phyloP scores from a whole-genome alignment of 495 filamentous ascomycete species.

The Daldinia childiae region DNA sequence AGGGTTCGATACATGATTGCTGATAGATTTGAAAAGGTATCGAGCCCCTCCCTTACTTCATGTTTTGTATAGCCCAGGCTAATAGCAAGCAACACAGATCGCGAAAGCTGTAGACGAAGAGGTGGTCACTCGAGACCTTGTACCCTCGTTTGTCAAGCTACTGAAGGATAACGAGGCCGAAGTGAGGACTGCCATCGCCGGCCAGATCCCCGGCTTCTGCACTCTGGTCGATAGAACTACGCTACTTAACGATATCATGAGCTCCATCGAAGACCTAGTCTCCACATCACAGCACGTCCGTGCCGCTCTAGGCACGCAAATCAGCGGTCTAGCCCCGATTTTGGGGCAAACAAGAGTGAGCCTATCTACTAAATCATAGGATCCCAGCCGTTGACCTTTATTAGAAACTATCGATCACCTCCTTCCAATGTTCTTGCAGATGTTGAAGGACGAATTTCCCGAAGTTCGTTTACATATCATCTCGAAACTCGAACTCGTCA shows the following conservation, averaged over 20 bases:
- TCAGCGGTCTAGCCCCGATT: slow-evolving; percentile 95
- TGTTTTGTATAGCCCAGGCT: slow-evolving; percentile 18
- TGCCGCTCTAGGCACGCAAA: slow-evolving; percentile 93
- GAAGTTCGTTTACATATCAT: slow-evolving; percentile 98
- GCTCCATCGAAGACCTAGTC: slow-evolving; percentile 92
- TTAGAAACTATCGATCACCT: slow-evolving; percentile 91
- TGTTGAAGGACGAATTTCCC: slow-evolving; percentile 99
- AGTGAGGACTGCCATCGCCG: slow-evolving; percentile 95
- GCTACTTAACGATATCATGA: slow-evolving; percentile 96
- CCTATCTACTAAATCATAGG: slow-evolving; percentile 19
- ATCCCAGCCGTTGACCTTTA: slow-evolving; percentile 16
- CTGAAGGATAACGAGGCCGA: slow-evolving; percentile 97
- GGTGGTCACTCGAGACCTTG: slow-evolving; percentile 90
- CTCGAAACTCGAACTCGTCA: slow-evolving; percentile 96
- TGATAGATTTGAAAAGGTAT: slow-evolving; percentile 95
- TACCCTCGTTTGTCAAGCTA: slow-evolving; percentile 96
- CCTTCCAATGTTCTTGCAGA: slow-evolving; percentile 97
- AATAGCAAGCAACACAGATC: slow-evolving; percentile 66
- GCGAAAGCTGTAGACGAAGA: slow-evolving; percentile 98
- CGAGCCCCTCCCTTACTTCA: neutral
- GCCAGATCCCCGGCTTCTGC: slow-evolving; percentile 98
- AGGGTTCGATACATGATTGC: slow-evolving; percentile 99
- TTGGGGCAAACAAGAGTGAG: slow-evolving; percentile 96
- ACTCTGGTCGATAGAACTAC: slow-evolving; percentile 83
- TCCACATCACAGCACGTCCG: slow-evolving; percentile 96